Evolutionary conservation across 371 early-diverging fungal genomes (phyloP), one percentile per base, ranked within the genome.

Genomic region (Mortierella sp.): DNA sequence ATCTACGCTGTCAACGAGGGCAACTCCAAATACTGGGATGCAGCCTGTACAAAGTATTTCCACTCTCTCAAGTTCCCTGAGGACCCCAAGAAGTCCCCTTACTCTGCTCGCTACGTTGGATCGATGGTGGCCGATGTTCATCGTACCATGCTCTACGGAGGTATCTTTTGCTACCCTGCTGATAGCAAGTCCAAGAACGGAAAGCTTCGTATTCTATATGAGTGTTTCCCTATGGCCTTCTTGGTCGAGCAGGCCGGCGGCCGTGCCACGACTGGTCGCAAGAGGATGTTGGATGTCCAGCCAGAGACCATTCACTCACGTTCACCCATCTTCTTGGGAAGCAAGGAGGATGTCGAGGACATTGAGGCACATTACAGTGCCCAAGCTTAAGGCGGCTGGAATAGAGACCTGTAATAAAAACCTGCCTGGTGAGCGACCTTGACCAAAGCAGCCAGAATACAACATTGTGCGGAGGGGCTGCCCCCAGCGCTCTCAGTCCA

Each of bases 91-190:
- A 95, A 91, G 83, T 88, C 92, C 57, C 95, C 96, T 16, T 98
- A 97, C 85, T 91, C 94, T 21, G 95, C 97, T 23, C 91, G 98
- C 78, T 98, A 98, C 82, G 95, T 97, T 47, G 98, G 98, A 16
- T 95, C 95, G 56, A 98, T 98, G 98, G 98, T 98, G 23, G 97
- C 98, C 61, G 98, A 98, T 85, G 96, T 98, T 30, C 98, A 98
- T 87, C 91, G 98, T 69, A 98, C 98, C 19, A 82, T 98, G 49
- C 86, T 98, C 41, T 98, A 98, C 68, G 98, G 95, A 50, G 94
- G 94, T 56, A 91, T 93, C 71, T 94, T 93, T 79, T 92, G 93
- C 63, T 87, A 94, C 71, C 94, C 94, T 18, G 89, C 91, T 64
- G 95, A 95, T 73, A 84, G 86, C 61, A 95, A 95, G 81, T 93